Percentiles rank a stretch among this genome's conserved stretches.
Evolutionary conservation across 176 grass and related monocot genomes (phyloP).

Genomic region (Oryza glaberrima): DNA sequence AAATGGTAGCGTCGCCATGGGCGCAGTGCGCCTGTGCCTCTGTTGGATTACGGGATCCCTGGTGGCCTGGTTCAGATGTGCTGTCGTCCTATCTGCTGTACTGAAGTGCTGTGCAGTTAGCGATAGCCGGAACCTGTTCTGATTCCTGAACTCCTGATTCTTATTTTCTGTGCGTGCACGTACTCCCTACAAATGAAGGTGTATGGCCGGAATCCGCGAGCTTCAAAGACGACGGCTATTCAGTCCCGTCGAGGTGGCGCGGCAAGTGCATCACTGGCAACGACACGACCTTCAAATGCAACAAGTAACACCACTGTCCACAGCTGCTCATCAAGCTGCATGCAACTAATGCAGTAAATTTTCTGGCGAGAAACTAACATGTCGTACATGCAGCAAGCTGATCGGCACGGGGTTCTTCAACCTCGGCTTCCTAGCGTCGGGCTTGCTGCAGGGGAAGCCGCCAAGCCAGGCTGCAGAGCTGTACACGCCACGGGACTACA

Average conservation of each 20-base stretch:
- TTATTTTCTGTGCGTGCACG: neutral
- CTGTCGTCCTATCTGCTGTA: too few species aligned
- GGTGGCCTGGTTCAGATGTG: too few species aligned
- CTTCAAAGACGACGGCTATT: slow-evolving; percentile 15
- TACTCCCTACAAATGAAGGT: slow-evolving; percentile 10
- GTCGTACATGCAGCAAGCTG: slow-evolving; percentile 54
- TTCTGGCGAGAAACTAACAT: neutral
- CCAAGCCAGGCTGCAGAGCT: slow-evolving; percentile 27
- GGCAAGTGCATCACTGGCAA: slow-evolving; percentile 17
- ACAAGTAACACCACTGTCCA: slow-evolving; percentile 24
- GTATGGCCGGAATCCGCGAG: slow-evolving; percentile 44
- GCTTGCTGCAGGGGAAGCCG: neutral
- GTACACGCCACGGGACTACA: slow-evolving; percentile 61
- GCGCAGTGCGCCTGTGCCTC: too few species aligned
- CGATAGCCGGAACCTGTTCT: neutral
- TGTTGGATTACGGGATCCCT: too few species aligned
- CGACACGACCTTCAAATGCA: slow-evolving; percentile 40
- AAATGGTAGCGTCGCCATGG: neutral
- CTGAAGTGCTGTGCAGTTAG: neutral
- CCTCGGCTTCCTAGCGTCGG: neutral
- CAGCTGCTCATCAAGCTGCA: neutral
- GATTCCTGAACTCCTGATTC: neutral
- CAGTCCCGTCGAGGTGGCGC: neutral
- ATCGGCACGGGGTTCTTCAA: slow-evolving; percentile 73
- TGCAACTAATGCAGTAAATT: too few species aligned